Percentiles rank a stretch among this genome's conserved stretches.
Conservation (phyloP, 495 filamentous ascomycete genomes). For the Achaetomiella virescens region DNA sequence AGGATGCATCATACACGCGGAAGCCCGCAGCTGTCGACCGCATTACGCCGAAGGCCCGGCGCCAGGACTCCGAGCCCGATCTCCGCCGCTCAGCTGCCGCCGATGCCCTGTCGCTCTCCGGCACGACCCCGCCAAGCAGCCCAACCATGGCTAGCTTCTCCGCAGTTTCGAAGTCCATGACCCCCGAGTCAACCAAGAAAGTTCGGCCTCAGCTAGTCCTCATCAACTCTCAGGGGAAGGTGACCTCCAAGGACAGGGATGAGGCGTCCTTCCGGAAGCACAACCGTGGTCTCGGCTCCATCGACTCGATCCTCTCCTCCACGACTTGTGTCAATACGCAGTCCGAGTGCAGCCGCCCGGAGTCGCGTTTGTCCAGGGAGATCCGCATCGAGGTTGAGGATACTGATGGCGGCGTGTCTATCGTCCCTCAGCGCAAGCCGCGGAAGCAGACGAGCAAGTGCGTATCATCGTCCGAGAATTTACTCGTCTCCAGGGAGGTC, state of each 20-base stretch:
- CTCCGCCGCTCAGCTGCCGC: conserved; percentile 6
- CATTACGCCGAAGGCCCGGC: neutral
- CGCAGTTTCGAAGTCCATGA: conserved; percentile 6
- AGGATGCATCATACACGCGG: conserved; percentile 18
- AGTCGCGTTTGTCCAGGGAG: conserved; percentile 24
- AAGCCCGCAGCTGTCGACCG: conserved; percentile 17
- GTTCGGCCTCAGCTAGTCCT: conserved; percentile 13
- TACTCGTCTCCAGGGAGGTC: neutral
- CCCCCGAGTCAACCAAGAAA: conserved; percentile 12
- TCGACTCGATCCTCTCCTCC: conserved; percentile 29
- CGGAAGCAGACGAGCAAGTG: conserved; percentile 2
- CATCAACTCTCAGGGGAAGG: conserved; percentile 9
- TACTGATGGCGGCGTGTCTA: conserved; percentile 4
- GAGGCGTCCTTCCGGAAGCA: conserved; percentile 20
- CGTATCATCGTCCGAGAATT: neutral
- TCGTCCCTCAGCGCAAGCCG: neutral
- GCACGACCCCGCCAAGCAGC: conserved; percentile 26
- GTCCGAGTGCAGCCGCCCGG: conserved; percentile 28
- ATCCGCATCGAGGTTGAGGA: conserved; percentile 17
- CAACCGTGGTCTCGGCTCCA: conserved; percentile 26
- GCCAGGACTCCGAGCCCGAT: conserved; percentile 6
- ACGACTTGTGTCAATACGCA: conserved; percentile 32
- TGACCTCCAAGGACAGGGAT: neutral
- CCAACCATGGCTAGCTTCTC: conserved; percentile 19
- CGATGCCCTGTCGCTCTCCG: conserved; percentile 24